Base-by-base conservation (phyloP, 2,329 filamentous ascomycete species). In the Aspergillus transmontanensis region DNA sequence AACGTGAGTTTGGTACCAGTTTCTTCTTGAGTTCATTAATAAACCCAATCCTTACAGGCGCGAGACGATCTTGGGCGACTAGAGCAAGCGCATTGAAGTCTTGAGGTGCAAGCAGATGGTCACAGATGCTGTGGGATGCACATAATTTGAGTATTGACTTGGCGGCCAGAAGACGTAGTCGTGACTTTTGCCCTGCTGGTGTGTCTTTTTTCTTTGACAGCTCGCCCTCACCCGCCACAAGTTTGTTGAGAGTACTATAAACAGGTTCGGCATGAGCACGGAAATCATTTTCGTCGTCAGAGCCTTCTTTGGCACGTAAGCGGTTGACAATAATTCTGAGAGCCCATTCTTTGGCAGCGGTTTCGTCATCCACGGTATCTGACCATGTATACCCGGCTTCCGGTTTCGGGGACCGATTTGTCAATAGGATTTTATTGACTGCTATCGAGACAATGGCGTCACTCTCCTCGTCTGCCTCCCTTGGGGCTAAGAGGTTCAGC, bases 291-390 rank as follows among this genome's bases (percentile, higher is more conserved):
- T 79, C 76, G 36, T 69, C 69, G 53, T 80, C 75, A 16, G 76
- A 72, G 26, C 86, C 82, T 41, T 85, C 84, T 68, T 89, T 75
- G 76, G 86, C 90, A 45, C 94, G 88, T 21, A 97, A 84, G 59
- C 91, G 88, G 76, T 98, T 98, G 63, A 95, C 92, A 30, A 98
- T 83, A 19, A 93, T 90, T 74, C 90, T 94, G 55, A 98, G 81
- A 1, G 94, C 91, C 82, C 93, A 89, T 61, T 89, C 87, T 78
- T 98, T 97, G 23, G 93, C 90, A 64, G 89, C 86, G 19, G 92
- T 90, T 72, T 97, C 93, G 58, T 94, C 88, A 67, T 96, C 91
- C 67, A 93, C 84, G 62, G 90, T 86, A 16, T 87, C 82, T 19
- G 89, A 87, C 90, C 92, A 94, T 5, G 84, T 83, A 19, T 86